These are phyloP conservation scores for Penicillium cataractarum DNA, from an alignment of 495 filamentous ascomycete genomes.

Conservation along the genomic window DNA sequence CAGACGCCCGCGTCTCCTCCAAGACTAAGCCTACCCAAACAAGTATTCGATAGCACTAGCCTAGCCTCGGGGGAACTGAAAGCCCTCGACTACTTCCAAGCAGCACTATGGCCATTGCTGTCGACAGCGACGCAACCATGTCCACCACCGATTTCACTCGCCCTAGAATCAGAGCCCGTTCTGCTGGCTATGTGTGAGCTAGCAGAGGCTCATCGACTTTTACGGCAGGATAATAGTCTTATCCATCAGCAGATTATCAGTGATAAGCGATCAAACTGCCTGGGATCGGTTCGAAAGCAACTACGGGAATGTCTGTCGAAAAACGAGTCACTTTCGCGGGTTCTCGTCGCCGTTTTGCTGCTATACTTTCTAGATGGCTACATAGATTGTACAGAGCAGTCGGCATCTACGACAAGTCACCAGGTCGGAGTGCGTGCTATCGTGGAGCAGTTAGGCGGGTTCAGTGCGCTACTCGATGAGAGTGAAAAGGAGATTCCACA, in stretches of 20 bases:
- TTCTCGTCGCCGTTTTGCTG: slow-evolving; percentile 42
- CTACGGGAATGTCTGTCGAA: slow-evolving; percentile 16
- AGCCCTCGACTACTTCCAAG: slow-evolving; percentile 25
- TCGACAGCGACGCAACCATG: slow-evolving; percentile 28
- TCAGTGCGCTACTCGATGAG: slow-evolving; percentile 25
- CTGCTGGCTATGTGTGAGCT: slow-evolving; percentile 34
- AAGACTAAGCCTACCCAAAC: slow-evolving; percentile 10
- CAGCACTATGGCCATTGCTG: slow-evolving; percentile 24
- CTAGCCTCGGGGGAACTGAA: slow-evolving; percentile 15
- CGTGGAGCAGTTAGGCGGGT: slow-evolving; percentile 34
- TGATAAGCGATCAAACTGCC: slow-evolving; percentile 19
- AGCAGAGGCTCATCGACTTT: slow-evolving; percentile 33
- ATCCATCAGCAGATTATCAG: slow-evolving; percentile 3
- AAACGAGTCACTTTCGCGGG: slow-evolving; percentile 17
- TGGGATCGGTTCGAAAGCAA: slow-evolving; percentile 21
- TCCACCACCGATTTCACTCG: slow-evolving; percentile 34
- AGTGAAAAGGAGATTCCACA: slow-evolving; percentile 35
- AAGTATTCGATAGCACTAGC: slow-evolving; percentile 11
- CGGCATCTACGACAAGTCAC: slow-evolving; percentile 37
- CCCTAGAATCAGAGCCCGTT: slow-evolving; percentile 29
- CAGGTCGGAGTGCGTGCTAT: slow-evolving; percentile 43
- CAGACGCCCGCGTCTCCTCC: slow-evolving; percentile 13
- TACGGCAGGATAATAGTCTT: slow-evolving; percentile 15
- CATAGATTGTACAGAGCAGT: slow-evolving; percentile 38
- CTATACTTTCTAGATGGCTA: slow-evolving; percentile 44